A percentile compares a stretch with the other conserved stretches of the same genome.
Conservation (phyloP, 176 grass and related monocot species). For the Oryza coarctata region DNA sequence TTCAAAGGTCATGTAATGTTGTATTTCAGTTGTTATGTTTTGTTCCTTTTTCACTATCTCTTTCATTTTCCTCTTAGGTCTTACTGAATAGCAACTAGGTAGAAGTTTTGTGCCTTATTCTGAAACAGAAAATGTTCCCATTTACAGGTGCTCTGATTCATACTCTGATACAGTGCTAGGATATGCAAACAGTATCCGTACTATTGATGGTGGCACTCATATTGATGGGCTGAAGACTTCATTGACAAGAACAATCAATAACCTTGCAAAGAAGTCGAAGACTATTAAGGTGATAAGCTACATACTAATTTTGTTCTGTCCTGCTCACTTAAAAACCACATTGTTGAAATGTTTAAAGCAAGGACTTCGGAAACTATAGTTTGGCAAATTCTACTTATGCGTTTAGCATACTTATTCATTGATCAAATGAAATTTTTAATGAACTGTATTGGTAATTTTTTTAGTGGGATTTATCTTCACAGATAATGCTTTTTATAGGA, state of each 20-base stretch:
- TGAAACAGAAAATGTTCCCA: conserved; percentile 21
- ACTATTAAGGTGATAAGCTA: conserved; percentile 63
- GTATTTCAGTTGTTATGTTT: conserved; percentile 17
- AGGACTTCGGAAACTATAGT: conserved; percentile 11
- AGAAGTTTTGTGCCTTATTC: conserved; percentile 12
- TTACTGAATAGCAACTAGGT: not conserved
- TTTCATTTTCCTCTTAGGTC: not conserved
- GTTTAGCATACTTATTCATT: conserved; percentile 17
- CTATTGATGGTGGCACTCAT: conserved; percentile 96
- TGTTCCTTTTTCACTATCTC: not conserved
- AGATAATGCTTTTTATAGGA: conserved; percentile 52
- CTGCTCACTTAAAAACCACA: not conserved
- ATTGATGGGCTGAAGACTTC: conserved; percentile 93
- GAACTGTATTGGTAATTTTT: not conserved
- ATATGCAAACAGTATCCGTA: conserved; percentile 98
- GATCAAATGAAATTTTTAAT: conserved; percentile 16
- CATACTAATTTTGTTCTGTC: conserved; percentile 12
- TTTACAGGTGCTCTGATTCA: conserved; percentile 91
- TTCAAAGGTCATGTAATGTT: conserved; percentile 14
- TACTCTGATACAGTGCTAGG: conserved; percentile 92
- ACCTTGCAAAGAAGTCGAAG: conserved; percentile 83
- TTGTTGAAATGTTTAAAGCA: not conserved
- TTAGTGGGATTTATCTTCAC: not conserved
- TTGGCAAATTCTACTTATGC: not conserved
- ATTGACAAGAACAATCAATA: conserved; percentile 93